Conservation (phyloP, 169 alveolate genomes). For the Babesia microti region DNA sequence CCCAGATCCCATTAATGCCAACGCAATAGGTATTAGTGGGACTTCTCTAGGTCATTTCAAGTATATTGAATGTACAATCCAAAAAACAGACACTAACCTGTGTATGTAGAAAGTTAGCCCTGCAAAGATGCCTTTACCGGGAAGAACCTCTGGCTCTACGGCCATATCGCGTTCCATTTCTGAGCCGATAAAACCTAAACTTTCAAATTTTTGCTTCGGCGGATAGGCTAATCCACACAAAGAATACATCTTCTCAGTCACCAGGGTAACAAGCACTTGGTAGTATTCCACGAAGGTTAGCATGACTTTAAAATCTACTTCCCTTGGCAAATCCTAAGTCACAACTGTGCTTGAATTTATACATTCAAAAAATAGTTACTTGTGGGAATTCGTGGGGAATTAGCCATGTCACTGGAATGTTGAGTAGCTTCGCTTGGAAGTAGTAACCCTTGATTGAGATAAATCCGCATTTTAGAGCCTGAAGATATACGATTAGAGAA, state of each 20-base stretch:
- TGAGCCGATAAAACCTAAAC: constrained; percentile 13
- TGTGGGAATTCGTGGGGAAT: constrained; percentile 94
- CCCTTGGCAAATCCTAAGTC: constrained; percentile 74
- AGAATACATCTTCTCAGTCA: constrained; percentile 35
- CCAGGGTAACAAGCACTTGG: constrained; percentile 36
- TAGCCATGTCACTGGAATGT: constrained; percentile 89
- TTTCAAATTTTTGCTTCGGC: constrained; percentile 26
- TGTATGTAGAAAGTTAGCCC: constrained; percentile 69
- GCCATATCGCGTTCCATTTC: constrained; percentile 8
- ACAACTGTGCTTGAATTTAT: too few relatives aligned
- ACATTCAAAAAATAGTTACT: constrained; percentile 14
- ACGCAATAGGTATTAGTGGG: constrained; percentile 79
- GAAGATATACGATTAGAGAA: constrained; percentile 35
- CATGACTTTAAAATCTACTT: constrained; percentile 91
- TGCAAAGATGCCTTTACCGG: constrained; percentile 66
- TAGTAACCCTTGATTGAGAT: constrained; percentile 96
- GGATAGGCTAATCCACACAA: constrained; percentile 40
- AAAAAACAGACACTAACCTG: too few relatives aligned
- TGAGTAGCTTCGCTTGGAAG: constrained; percentile 87
- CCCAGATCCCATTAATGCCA: constrained; percentile 77
- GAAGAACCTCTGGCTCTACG: constrained; percentile 14
- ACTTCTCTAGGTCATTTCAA: constrained; percentile 86
- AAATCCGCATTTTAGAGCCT: constrained; percentile 75
- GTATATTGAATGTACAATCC: too few relatives aligned
- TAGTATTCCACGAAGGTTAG: constrained; percentile 84